These are phyloP conservation scores for Scedosporium aurantiacum DNA, from an alignment of 2,329 filamentous ascomycete genomes.

Conservation along the genomic window DNA sequence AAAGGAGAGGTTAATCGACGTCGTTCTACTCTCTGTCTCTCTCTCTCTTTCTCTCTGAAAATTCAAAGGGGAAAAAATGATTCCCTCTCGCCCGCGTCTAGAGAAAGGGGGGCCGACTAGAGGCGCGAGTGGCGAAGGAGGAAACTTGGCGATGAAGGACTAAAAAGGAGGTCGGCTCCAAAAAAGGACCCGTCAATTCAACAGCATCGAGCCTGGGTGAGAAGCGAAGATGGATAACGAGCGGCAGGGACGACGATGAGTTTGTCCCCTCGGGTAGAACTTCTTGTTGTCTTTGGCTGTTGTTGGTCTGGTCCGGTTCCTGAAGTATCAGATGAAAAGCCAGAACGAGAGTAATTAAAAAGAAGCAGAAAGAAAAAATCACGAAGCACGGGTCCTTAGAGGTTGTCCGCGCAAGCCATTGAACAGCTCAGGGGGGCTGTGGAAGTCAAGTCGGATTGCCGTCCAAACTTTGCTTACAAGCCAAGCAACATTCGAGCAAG, in stretches of 20 bases:
- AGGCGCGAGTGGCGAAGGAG: background rate
- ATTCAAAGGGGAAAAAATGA: background rate
- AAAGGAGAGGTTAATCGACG: background rate
- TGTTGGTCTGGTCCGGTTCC: background rate
- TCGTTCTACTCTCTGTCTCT: background rate
- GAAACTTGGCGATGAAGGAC: background rate
- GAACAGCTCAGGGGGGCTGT: background rate
- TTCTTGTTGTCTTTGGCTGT: background rate
- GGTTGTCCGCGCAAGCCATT: constrained; percentile 2
- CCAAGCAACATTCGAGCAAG: background rate
- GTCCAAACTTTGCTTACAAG: background rate
- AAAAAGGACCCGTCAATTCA: background rate
- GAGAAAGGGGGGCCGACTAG: background rate
- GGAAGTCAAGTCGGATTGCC: background rate
- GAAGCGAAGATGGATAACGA: constrained; percentile 5
- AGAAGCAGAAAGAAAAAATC: background rate
- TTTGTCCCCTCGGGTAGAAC: background rate
- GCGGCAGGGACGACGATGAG: constrained; percentile 4
- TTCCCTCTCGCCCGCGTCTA: background rate
- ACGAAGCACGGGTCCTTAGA: background rate
- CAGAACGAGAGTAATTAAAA: background rate
- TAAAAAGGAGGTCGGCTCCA: background rate
- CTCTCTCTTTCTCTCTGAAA: background rate
- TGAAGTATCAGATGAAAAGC: background rate
- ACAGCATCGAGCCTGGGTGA: background rate